Percentiles rank a stretch among this genome's conserved stretches.
These are phyloP conservation scores for Takashimella koratensis DNA, from an alignment of 1,284 basidiomycete genomes.

Conservation along the genomic window DNA sequence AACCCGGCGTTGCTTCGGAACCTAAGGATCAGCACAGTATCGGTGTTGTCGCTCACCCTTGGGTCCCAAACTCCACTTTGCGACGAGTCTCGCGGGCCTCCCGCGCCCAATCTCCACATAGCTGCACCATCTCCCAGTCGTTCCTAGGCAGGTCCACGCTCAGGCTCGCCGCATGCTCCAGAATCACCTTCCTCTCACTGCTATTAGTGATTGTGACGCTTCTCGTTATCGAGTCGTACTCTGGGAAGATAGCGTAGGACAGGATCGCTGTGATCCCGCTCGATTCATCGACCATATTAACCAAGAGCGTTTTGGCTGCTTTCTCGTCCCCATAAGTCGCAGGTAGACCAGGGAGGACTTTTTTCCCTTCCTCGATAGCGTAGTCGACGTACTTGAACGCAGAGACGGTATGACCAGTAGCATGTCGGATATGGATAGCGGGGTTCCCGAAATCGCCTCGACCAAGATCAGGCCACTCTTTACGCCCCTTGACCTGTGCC, in stretches of 20 bases:
- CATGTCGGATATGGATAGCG: conserved; percentile 21
- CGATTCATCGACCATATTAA: conserved; percentile 19
- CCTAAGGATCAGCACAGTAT: conserved; percentile 9
- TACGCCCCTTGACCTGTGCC: conserved; percentile 7
- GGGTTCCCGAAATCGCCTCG: conserved; percentile 32
- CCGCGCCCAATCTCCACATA: conserved; percentile 29
- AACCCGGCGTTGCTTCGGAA: conserved; percentile 28
- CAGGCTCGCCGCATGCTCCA: conserved; percentile 24
- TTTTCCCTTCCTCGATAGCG: conserved; percentile 20
- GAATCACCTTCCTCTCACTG: conserved; percentile 8
- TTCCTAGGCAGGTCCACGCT: conserved; percentile 20
- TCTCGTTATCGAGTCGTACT: conserved; percentile 16
- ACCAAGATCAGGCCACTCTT: conserved; percentile 31
- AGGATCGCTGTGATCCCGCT: conserved; percentile 13
- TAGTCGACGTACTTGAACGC: conserved; percentile 19
- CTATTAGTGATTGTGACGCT: conserved; percentile 18
- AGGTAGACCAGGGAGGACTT: conserved; percentile 18
- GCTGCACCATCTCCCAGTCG: conserved; percentile 26
- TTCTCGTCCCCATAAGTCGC: conserved; percentile 18
- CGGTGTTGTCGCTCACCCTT: conserved; percentile 22
- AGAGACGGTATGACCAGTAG: conserved; percentile 16
- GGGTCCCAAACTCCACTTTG: conserved; percentile 21
- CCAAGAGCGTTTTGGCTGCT: conserved; percentile 18
- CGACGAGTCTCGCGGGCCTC: conserved; percentile 19
- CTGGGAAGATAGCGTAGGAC: conserved; percentile 23